These are phyloP conservation scores for Dendrocalamus latiflorus DNA, from an alignment of 202 grass and related monocot genomes.

Conservation along the genomic window DNA sequence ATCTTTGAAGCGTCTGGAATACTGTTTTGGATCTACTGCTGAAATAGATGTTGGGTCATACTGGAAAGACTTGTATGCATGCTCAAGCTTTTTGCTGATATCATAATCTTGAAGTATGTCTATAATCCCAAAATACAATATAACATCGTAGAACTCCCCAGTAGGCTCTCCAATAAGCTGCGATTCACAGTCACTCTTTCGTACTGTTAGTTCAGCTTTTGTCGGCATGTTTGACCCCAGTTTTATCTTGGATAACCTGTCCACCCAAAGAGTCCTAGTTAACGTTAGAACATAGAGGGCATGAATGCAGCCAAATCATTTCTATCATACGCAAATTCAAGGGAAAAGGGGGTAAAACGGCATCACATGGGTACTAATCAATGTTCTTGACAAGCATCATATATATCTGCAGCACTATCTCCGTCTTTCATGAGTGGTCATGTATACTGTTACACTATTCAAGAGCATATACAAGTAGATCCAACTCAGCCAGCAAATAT, in stretches of 20 bases:
- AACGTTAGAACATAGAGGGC: neutral
- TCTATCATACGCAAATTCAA: neutral
- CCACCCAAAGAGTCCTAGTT: conserved; percentile 2
- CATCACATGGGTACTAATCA: neutral
- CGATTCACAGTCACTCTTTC: conserved; percentile 41
- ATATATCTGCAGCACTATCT: neutral
- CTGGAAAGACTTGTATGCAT: conserved; percentile 90
- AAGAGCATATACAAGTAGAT: neutral
- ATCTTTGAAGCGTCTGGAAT: conserved; percentile 88
- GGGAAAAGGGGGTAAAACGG: neutral
- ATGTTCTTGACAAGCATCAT: neutral
- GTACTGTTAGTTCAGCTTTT: conserved; percentile 66
- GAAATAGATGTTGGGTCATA: conserved; percentile 88
- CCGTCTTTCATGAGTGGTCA: neutral
- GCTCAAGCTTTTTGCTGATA: conserved; percentile 97
- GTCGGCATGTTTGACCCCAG: conserved; percentile 76
- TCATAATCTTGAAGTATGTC: conserved; percentile 99
- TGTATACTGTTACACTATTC: neutral
- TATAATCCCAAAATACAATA: conserved; percentile 92
- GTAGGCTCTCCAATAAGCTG: conserved; percentile 74
- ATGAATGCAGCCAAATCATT: neutral
- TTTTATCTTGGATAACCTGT: conserved; percentile 57
- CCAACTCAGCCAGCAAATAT: neutral
- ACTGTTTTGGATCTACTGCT: conserved; percentile 88
- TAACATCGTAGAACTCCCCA: conserved; percentile 70